These are phyloP conservation scores for Nakaseomyces kungkrabaensis DNA, from an alignment of 1,139 yeast genomes.

Conservation along the genomic window DNA sequence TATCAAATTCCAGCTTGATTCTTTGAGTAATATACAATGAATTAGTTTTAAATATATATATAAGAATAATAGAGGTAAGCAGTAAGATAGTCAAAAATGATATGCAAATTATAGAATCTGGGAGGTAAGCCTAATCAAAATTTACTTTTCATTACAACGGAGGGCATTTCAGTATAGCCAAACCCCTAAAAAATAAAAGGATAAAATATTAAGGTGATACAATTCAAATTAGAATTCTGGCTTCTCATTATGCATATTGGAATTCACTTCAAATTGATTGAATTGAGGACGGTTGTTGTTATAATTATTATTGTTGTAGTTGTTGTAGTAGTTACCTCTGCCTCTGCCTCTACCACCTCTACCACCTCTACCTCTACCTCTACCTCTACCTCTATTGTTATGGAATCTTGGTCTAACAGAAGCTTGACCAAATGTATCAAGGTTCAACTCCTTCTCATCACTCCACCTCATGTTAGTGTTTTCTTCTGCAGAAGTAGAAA, in stretches of 20 bases:
- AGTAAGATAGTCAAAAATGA: neutral
- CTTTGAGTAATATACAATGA: constrained; percentile 1
- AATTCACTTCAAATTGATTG: neutral
- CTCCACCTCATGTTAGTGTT: constrained; percentile 45
- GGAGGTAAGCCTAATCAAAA: neutral
- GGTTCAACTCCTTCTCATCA: constrained; percentile 46
- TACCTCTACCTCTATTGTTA: constrained; percentile 29
- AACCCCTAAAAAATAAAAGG: neutral
- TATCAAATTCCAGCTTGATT: neutral
- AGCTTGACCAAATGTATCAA: constrained; percentile 56
- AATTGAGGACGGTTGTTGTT: neutral
- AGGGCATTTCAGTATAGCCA: neutral
- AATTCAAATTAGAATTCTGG: neutral
- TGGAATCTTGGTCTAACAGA: constrained; percentile 30
- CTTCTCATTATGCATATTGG: constrained; percentile 1
- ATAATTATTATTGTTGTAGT: neutral
- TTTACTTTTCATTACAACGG: no score
- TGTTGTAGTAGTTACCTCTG: neutral
- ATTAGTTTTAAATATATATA: neutral
- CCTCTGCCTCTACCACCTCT: neutral
- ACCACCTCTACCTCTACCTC: constrained; percentile 25
- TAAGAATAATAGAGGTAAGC: neutral
- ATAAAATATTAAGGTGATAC: no score
- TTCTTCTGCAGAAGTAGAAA: constrained; percentile 47
- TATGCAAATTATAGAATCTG: neutral